phyloP scores from a whole-genome alignment of 139 green algal species.

The Micractinium conductrix region DNA sequence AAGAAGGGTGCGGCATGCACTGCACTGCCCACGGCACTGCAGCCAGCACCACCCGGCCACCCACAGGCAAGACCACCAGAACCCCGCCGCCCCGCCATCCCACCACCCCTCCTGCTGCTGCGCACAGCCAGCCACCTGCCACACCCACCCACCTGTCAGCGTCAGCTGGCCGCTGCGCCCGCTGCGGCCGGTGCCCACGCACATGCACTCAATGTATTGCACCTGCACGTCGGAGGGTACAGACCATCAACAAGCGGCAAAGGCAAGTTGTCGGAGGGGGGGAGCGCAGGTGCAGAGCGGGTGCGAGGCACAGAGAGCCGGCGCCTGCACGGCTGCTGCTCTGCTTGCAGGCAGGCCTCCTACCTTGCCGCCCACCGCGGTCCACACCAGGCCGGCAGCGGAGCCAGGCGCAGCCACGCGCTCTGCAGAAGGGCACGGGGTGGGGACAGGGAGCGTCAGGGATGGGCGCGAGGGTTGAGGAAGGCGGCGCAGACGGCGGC shows the following conservation, averaged over 20 bases:
- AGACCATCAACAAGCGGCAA: too few relatives aligned
- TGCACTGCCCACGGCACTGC: not conserved
- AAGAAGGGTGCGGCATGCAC: not conserved
- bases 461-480: not conserved
- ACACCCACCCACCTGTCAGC: constrained; percentile 47
- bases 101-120: too few relatives aligned
- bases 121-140: too few relatives aligned
- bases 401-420: constrained; percentile 68
- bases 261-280: too few relatives aligned
- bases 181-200: constrained; percentile 61
- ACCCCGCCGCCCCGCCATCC: too few relatives aligned
- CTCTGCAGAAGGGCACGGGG: not conserved
- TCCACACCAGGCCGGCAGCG: constrained; percentile 98
- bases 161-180: constrained; percentile 62
- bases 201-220: constrained; percentile 88
- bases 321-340: too few relatives aligned
- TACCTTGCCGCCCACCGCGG: constrained; percentile 91
- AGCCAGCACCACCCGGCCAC: too few relatives aligned
- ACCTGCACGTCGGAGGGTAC: too few relatives aligned
- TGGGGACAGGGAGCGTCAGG: not conserved
- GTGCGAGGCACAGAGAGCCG: too few relatives aligned
- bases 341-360: too few relatives aligned
- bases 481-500: not conserved
- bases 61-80: not conserved
- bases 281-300: too few relatives aligned